These are phyloP conservation scores for Nissolia schottii DNA, from an alignment of 306 rosid species.

Conservation along the genomic window DNA sequence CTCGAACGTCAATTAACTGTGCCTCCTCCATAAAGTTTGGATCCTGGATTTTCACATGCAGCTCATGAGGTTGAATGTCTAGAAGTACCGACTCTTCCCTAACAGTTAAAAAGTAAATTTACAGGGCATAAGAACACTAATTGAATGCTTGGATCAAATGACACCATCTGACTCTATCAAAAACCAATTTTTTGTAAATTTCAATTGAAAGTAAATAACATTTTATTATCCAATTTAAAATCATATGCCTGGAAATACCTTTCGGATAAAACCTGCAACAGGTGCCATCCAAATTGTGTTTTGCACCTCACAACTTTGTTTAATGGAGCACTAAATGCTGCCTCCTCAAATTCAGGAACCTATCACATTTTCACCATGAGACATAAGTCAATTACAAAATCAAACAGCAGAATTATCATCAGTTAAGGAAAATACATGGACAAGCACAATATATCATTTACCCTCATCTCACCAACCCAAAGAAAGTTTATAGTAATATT, in stretches of 20 bases:
- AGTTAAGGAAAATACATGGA: neutral
- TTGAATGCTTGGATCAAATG: neutral
- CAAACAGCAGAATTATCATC: neutral
- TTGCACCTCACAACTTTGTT: constrained; percentile 87
- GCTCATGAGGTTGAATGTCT: constrained; percentile 73
- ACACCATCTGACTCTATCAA: neutral
- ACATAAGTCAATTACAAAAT: constrained; percentile 15
- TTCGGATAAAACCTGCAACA: constrained; percentile 85
- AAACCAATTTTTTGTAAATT: neutral
- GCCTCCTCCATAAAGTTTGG: constrained; percentile 70
- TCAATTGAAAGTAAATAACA: neutral
- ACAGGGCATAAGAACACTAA: constrained; percentile 12
- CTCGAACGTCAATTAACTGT: constrained; percentile 83
- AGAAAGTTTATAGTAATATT: neutral
- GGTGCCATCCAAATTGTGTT: constrained; percentile 95
- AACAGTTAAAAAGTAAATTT: constrained; percentile 22
- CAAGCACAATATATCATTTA: neutral
- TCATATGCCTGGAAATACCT: constrained; percentile 39
- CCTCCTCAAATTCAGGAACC: constrained; percentile 98
- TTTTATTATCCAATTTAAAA: constrained; percentile 12
- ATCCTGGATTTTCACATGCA: constrained; percentile 68
- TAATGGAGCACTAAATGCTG: constrained; percentile 83
- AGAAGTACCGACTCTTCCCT: constrained; percentile 74
- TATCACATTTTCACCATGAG: constrained; percentile 33
- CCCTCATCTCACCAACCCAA: neutral